Evolutionary conservation across 768 basidiomycete genomes (phyloP), one percentile per base, ranked within the genome.

Genomic region (Naematelia encephala): DNA sequence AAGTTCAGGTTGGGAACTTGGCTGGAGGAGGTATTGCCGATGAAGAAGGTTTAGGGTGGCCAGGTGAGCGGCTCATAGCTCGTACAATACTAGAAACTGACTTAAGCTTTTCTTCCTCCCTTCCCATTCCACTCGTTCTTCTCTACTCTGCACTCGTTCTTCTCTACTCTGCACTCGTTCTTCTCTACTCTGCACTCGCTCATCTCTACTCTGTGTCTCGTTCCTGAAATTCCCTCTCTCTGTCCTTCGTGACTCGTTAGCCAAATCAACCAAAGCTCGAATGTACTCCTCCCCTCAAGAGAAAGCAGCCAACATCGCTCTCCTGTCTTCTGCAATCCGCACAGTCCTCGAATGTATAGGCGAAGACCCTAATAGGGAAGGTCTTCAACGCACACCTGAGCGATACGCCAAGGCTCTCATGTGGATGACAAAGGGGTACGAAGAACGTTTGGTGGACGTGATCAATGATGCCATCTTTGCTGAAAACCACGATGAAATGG

Each of bases 401-500:
- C 84, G 96, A 39, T 99, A 96, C 78, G 92, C 93, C 22, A 90
- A 98, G 79, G 91, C 96, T 25, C 81, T 99, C 54, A 84, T 99
- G 82, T 98, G 91, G 91, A 96, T 98, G 93, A 98, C 96, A 29
- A 86, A 88, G 74, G 96, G 96, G 10, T 99, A 99, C 78, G 96
- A 98, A 76, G 93, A 98, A 76, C 85, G 90, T 64, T 79, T 99
- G 65, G 85, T 68, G 91, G 96, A 99, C 76, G 93, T 98, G 70
- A 96, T 98, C 64, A 97, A 97, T 79, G 90, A 94, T 81, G 96
- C 96, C 58, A 85, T 99, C 39, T 99, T 99, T 75, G 87, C 91
- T 45, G 96, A 99, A 78, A 91, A 99, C 78, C 96, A 99, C 80
- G 96, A 98, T 70, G 96, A 99, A 78, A 94, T 99, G 91, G 96